Evolutionary conservation across 768 basidiomycete species (phyloP), one percentile per base, ranked within the genome.

Genomic region (Mycena alexandri): DNA sequence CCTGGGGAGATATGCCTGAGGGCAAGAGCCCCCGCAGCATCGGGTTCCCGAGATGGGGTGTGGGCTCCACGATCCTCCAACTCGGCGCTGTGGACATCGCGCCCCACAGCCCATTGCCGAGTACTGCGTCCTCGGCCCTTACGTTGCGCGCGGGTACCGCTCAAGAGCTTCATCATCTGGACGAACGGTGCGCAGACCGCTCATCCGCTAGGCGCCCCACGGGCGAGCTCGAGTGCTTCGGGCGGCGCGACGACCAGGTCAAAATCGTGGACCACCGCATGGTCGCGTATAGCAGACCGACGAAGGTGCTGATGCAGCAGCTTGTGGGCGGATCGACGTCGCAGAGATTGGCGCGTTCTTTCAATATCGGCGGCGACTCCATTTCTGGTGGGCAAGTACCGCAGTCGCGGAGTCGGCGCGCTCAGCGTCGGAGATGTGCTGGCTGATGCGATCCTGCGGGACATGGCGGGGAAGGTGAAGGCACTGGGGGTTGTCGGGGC

Each of bases 231-330:
- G 91, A 92, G 74, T 93, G 92, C 74, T 90, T 89, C 0, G 91
- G 91, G 10, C 85, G 91, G 14, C 91, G 91, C 7, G 92, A 93
- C 70, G 91, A 93, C 74, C 92, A 93, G 74, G 90, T 93, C 80
- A 93, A 93, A 80, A 93, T 93, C 75, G 88, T 92, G 54, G 91
- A 92, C 1, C 93, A 93, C 86, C 83, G 91, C 22, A 93, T 93
- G 75, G 41, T 61, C 33, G 53, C 36, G 36, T 54, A 29, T 33
- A 53, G 33, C 36, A 54, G 36, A 24, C 60, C 47, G 8, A 22
- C 14, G 14, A 47, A 61, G 48, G 25, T 38, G 13, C 24, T 22
- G n/a, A 29, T 61, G 36, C 59, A 25, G 43, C 38, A 61, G 21
- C 33, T 61, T 10, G n/a, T 61, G 60, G 59, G 60, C 47, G 50